Evolutionary conservation across 495 filamentous ascomycete genomes (phyloP).

Genomic region (Amorphotheca resinae): DNA sequence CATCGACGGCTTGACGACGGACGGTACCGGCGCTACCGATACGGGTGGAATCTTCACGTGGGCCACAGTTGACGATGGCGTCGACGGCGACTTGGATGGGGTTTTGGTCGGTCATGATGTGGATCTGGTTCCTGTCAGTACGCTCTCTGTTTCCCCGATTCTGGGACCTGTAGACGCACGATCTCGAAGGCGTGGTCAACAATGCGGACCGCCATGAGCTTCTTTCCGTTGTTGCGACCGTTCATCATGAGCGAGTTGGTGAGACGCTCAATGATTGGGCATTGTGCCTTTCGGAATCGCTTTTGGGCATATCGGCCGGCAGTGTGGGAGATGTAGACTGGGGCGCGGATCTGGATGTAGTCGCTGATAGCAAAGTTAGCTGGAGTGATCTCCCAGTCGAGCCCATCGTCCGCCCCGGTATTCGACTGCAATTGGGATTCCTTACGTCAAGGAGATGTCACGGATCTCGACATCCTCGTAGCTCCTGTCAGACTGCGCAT

Average conservation of each 20-base stretch:
- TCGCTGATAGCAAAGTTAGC: slow-evolving; percentile 55
- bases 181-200: slow-evolving; percentile 99
- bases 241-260: slow-evolving; percentile 99
- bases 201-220: slow-evolving; percentile 99
- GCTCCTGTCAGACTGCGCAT: slow-evolving; percentile 34
- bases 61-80: slow-evolving; percentile 99
- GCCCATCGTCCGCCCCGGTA: background rate
- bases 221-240: slow-evolving; percentile 99
- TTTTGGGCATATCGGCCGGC: slow-evolving; percentile 98
- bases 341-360: slow-evolving; percentile 98
- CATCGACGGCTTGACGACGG: slow-evolving; percentile 99
- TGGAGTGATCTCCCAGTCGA: slow-evolving; percentile 26
- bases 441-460: slow-evolving; percentile 99
- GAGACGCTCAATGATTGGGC: slow-evolving; percentile 99
- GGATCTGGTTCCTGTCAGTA: slow-evolving; percentile 50
- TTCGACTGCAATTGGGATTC: slow-evolving; percentile 11
- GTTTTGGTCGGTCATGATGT: slow-evolving; percentile 99
- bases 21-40: slow-evolving; percentile 99
- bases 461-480: slow-evolving; percentile 99
- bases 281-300: slow-evolving; percentile 99
- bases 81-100: slow-evolving; percentile 99
- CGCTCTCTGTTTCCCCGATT: background rate
- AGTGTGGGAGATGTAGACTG: slow-evolving; percentile 97
- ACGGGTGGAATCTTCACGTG: slow-evolving; percentile 98
- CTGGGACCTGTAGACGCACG: slow-evolving; percentile 46